Conservation (phyloP, 2,329 filamentous ascomycete genomes). For the Phialophora macrospora region DNA sequence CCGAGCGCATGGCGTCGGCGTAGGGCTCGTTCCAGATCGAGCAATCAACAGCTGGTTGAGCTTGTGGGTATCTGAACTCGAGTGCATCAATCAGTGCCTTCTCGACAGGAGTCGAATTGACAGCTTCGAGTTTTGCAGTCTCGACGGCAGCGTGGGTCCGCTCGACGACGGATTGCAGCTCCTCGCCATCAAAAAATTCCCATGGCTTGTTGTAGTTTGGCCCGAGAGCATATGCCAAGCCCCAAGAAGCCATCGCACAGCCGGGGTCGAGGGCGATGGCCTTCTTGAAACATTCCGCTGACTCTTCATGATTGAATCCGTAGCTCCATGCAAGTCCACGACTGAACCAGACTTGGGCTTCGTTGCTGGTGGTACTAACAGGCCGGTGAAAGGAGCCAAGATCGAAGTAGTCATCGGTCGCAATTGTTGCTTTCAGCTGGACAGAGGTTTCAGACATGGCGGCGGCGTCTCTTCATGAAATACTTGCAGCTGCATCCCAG, state of each 20-base stretch:
- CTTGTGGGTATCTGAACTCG: slow-evolving; percentile 63
- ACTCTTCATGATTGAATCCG: slow-evolving; percentile 50
- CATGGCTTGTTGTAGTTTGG: slow-evolving; percentile 83
- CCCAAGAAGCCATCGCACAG: slow-evolving; percentile 51
- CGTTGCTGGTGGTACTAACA: slow-evolving; percentile 41
- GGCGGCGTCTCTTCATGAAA: not conserved
- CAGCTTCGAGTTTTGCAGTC: slow-evolving; percentile 50
- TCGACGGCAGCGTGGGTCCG: slow-evolving; percentile 32
- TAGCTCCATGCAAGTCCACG: slow-evolving; percentile 48
- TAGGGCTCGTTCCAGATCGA: slow-evolving; percentile 64
- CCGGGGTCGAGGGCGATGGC: slow-evolving; percentile 44
- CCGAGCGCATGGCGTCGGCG: slow-evolving; percentile 64
- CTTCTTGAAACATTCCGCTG: slow-evolving; percentile 46
- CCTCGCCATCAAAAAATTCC: slow-evolving; percentile 69
- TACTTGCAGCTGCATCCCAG: not conserved
- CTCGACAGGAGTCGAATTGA: slow-evolving; percentile 58
- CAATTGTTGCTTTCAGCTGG: not conserved
- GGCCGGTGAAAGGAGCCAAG: slow-evolving; percentile 46
- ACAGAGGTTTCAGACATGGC: not conserved
- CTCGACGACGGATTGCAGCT: slow-evolving; percentile 52
- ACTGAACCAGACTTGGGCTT: slow-evolving; percentile 48
- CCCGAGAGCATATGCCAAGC: slow-evolving; percentile 66
- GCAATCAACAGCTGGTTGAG: slow-evolving; percentile 56
- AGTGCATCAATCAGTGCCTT: slow-evolving; percentile 68
- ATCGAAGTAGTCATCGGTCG: slow-evolving; percentile 42